phyloP scores from a whole-genome alignment of 495 filamentous ascomycete genomes.

The Aspergillus nanangensis region DNA sequence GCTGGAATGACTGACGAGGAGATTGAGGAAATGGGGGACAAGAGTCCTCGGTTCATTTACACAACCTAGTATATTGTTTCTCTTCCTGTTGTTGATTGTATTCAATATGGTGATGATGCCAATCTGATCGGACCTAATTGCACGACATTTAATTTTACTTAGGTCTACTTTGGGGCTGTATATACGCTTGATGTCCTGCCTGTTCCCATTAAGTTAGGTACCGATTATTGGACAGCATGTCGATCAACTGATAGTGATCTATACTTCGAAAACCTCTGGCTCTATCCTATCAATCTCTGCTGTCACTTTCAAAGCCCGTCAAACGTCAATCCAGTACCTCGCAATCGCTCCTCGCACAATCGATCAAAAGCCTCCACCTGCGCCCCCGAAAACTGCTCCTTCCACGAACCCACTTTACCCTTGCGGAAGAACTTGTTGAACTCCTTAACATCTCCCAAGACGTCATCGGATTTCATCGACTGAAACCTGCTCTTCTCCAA shows the following conservation, averaged over 20 bases:
- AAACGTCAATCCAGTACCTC: no score
- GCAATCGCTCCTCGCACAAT: no score
- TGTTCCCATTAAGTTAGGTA: background rate
- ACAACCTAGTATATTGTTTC: slow-evolving; percentile 47
- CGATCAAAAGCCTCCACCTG: slow-evolving; percentile 1
- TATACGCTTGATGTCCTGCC: background rate
- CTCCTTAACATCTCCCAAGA: background rate
- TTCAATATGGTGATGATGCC: no score
- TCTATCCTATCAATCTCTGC: no score
- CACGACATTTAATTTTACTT: background rate
- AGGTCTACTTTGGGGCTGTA: background rate
- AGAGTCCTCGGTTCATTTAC: slow-evolving; percentile 57
- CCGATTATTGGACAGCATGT: background rate
- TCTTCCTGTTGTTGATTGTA: no score
- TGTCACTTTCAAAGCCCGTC: no score
- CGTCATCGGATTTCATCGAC: background rate
- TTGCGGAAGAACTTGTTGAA: slow-evolving; percentile 1
- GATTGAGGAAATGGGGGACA: slow-evolving; percentile 65
- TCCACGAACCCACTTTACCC: slow-evolving; percentile 2
- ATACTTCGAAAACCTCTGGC: no score
- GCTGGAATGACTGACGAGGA: slow-evolving; percentile 58
- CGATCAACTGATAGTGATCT: background rate
- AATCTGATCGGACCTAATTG: no score
- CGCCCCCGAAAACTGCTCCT: slow-evolving; percentile 1
- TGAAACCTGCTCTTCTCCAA: background rate